These are phyloP conservation scores for Populus hybrid DNA, from an alignment of 441 rosid species.

Conservation along the genomic window DNA sequence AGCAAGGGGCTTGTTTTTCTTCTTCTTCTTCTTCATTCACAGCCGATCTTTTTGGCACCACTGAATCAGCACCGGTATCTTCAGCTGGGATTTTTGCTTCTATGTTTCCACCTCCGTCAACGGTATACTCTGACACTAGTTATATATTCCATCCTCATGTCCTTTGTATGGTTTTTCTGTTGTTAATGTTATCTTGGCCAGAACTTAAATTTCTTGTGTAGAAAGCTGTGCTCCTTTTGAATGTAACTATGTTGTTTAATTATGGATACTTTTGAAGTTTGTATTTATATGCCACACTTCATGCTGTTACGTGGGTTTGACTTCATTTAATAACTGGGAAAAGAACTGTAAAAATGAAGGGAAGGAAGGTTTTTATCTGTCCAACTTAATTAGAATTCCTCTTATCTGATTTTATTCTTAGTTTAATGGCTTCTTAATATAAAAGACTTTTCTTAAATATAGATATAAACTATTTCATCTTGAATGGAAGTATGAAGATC, in stretches of 20 bases:
- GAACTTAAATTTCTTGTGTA: not conserved
- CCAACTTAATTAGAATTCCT: not conserved
- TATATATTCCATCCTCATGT: not conserved
- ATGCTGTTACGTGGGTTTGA: not conserved
- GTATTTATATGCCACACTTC: not conserved
- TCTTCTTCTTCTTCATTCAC: slow-evolving; percentile 55
- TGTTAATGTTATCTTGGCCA: not conserved
- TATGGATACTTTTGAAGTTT: slow-evolving; percentile 2
- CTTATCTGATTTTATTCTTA: not conserved
- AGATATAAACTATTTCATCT: not conserved
- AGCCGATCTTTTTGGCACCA: slow-evolving; percentile 66
- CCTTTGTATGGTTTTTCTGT: not conserved
- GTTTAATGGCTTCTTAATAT: not conserved
- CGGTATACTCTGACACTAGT: slow-evolving; percentile 30
- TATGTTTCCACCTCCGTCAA: slow-evolving; percentile 56
- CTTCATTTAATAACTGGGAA: not conserved
- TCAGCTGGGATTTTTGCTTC: slow-evolving; percentile 60
- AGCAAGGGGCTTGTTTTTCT: slow-evolving; percentile 25
- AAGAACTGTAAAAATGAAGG: not conserved
- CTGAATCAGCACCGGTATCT: slow-evolving; percentile 42
- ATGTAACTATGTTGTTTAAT: not conserved
- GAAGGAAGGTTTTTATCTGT: not conserved
- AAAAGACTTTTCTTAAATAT: not conserved
- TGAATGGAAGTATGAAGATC: not conserved
- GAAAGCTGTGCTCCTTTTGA: not conserved